phyloP scores from a whole-genome alignment of 179 eudicot species.

The Camellia oleifera region DNA sequence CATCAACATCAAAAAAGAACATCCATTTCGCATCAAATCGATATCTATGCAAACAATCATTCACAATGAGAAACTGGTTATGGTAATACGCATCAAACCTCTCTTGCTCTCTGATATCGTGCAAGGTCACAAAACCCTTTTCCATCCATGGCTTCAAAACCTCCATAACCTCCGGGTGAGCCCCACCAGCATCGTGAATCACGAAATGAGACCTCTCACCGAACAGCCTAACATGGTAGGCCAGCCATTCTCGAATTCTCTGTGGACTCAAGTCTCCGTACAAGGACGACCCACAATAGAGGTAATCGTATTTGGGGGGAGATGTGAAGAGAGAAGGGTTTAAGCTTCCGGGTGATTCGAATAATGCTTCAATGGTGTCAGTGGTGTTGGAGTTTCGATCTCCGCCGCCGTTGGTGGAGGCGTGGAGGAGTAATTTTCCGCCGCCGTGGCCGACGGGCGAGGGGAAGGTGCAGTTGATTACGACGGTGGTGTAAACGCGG shows the following conservation, averaged over 20 bases:
- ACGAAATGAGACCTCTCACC: slow-evolving; percentile 72
- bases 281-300: slow-evolving; percentile 76
- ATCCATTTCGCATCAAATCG: slow-evolving; percentile 68
- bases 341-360: slow-evolving; percentile 31
- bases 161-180: slow-evolving; percentile 52
- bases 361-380: slow-evolving; percentile 41
- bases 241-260: slow-evolving; percentile 80
- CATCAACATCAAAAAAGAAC: slow-evolving; percentile 84
- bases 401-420: slow-evolving; percentile 47
- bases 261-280: slow-evolving; percentile 72
- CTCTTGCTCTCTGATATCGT: slow-evolving; percentile 68
- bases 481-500: slow-evolving; percentile 65
- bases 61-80: slow-evolving; percentile 66
- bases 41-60: slow-evolving; percentile 70
- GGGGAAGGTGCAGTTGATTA: slow-evolving; percentile 74
- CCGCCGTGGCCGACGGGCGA: slow-evolving; percentile 32
- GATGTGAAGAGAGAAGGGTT: slow-evolving; percentile 14
- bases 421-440: slow-evolving; percentile 50
- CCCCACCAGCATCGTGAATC: slow-evolving; percentile 79
- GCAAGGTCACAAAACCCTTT: slow-evolving; percentile 62
- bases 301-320: slow-evolving; percentile 56
- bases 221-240: slow-evolving; percentile 62
- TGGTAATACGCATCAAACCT: slow-evolving; percentile 87
- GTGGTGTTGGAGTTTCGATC: slow-evolving; percentile 32
- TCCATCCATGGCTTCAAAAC: slow-evolving; percentile 81